These are phyloP conservation scores for Alternaria ventricosa DNA, from an alignment of 2,329 filamentous ascomycete species.

Conservation along the genomic window DNA sequence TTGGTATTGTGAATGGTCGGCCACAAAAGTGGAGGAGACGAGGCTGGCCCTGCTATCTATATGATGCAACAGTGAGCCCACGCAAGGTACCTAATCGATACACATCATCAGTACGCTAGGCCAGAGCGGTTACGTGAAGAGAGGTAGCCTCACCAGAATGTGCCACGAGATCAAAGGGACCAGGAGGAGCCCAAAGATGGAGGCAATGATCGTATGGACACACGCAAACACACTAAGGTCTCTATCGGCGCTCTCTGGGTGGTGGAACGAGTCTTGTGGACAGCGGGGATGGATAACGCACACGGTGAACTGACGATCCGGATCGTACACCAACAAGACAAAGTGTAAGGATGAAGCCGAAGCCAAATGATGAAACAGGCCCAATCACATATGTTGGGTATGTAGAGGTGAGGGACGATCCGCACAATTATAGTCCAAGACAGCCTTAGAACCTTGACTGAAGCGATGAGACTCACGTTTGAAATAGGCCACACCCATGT, in stretches of 20 bases:
- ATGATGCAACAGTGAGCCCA: conserved; percentile 18
- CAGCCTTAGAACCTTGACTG: conserved; percentile 7
- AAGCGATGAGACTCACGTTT: conserved; percentile 20
- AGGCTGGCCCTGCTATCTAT: conserved; percentile 29
- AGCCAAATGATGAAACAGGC: conserved; percentile 16
- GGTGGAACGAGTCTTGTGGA: conserved; percentile 26
- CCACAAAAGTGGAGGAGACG: conserved; percentile 12
- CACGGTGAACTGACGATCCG: conserved; percentile 12
- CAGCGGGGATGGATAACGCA: conserved; percentile 16
- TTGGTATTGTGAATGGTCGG: conserved; percentile 20
- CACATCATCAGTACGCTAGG: conserved; percentile 30
- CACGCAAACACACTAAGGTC: conserved; percentile 41
- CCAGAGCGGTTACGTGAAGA: conserved; percentile 15
- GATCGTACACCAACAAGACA: conserved; percentile 18
- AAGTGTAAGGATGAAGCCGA: conserved; percentile 26
- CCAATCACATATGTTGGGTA: conserved; percentile 9
- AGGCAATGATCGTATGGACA: conserved; percentile 31
- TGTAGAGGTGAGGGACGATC: conserved; percentile 1
- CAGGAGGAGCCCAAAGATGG: conserved; percentile 15
- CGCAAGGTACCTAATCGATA: conserved; percentile 18
- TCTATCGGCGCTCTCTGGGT: conserved; percentile 21
- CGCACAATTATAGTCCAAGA: conserved; percentile 25
- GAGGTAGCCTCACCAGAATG: conserved; percentile 21
- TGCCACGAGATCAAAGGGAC: conserved; percentile 35
- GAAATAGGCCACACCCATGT: conserved; percentile 16